Conservation (phyloP, 192 early-diverging fungal genomes). For the Entomortierella lignicola region DNA sequence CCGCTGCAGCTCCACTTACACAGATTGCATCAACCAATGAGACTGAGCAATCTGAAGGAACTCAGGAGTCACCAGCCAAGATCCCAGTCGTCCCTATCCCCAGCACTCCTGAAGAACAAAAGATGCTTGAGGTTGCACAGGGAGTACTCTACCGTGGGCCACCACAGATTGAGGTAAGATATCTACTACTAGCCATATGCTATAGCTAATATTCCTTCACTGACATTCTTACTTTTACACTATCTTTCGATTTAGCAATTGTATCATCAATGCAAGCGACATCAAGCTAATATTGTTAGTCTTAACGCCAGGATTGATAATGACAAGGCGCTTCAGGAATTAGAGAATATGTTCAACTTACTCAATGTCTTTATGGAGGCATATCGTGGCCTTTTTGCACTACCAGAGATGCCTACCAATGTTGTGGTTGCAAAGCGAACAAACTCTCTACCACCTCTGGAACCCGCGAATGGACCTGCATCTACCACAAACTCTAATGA, state of each 20-base stretch:
- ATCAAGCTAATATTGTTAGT: conserved; percentile 30
- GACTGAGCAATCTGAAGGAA: background rate
- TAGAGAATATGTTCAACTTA: conserved; percentile 16
- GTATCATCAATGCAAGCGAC: conserved; percentile 45
- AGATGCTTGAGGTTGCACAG: conserved; percentile 21
- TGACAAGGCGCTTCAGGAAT: conserved; percentile 30
- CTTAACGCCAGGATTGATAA: conserved; percentile 29
- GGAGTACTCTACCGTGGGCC: conserved; percentile 26
- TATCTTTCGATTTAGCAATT: conserved; percentile 11
- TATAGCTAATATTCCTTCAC: background rate
- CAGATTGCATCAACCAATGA: background rate
- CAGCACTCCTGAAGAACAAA: conserved; percentile 17
- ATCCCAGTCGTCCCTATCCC: conserved; percentile 4
- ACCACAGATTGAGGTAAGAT: conserved; percentile 29
- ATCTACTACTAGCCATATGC: background rate
- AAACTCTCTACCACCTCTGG: conserved; percentile 31
- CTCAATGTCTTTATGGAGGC: conserved; percentile 19
- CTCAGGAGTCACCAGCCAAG: background rate
- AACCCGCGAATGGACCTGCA: background rate
- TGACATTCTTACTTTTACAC: background rate
- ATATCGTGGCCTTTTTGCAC: conserved; percentile 29
- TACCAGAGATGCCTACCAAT: conserved; percentile 31
- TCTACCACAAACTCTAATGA: background rate
- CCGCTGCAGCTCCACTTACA: background rate
- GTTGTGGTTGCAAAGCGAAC: conserved; percentile 28